These are phyloP conservation scores for Arthromyces matolae DNA, from an alignment of 768 basidiomycete genomes.

Conservation along the genomic window DNA sequence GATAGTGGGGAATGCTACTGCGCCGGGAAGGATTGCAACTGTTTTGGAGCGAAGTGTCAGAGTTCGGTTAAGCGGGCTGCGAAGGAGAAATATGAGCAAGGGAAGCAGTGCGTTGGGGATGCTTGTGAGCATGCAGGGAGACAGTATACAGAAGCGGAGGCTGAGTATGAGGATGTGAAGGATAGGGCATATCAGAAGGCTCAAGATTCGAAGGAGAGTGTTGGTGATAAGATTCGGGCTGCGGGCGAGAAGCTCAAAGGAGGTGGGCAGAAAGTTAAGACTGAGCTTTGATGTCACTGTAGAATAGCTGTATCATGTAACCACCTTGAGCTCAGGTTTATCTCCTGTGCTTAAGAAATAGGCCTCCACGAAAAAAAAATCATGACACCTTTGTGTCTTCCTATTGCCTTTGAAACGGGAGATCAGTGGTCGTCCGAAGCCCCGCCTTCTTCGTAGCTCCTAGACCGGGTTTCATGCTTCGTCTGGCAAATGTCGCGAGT, in stretches of 20 bases:
- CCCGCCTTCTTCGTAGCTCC: too few species aligned
- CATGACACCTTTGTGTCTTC: too few species aligned
- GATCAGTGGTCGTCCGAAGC: too few species aligned
- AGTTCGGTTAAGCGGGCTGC: constrained; percentile 13
- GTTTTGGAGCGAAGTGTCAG: constrained; percentile 12
- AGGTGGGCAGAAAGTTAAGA: constrained; percentile 33
- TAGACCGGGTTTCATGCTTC: too few species aligned
- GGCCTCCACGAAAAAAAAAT: too few species aligned
- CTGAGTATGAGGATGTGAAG: constrained; percentile 18
- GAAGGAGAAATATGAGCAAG: constrained; percentile 27
- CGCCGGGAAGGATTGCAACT: constrained; percentile 6
- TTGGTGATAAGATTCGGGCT: constrained; percentile 35
- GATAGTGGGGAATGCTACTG: neutral
- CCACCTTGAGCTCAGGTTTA: too few species aligned
- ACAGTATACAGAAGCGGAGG: constrained; percentile 11
- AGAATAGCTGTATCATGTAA: too few species aligned
- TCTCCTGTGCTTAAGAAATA: too few species aligned
- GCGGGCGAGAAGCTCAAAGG: constrained; percentile 36
- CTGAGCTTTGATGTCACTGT: constrained; percentile 41
- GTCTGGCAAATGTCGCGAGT: too few species aligned
- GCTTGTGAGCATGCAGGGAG: constrained; percentile 24
- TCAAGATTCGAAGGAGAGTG: constrained; percentile 26
- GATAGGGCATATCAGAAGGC: constrained; percentile 30
- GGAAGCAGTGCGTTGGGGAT: constrained; percentile 22
- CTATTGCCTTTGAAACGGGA: too few species aligned